Percentiles rank a stretch among this genome's conserved stretches.
phyloP scores from a whole-genome alignment of 2,329 filamentous ascomycete genomes.

The Talaromyces islandicus region DNA sequence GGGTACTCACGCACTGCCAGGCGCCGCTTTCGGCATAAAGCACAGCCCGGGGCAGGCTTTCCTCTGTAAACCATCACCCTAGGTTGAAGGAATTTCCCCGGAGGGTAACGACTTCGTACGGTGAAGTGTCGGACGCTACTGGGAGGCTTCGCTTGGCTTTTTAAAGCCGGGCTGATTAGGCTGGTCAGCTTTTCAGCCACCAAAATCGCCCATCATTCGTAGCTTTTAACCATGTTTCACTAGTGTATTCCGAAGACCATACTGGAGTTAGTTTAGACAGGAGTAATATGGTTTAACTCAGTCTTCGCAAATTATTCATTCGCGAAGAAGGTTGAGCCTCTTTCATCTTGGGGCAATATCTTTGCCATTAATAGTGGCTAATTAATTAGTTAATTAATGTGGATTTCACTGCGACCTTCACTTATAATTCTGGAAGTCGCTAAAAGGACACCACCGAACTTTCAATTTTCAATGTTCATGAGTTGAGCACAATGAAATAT shows the following conservation, averaged over 20 bases:
- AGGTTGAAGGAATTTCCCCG: not conserved
- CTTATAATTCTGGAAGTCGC: too few relatives aligned
- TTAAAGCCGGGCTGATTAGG: not conserved
- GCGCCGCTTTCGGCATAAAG: slow-evolving; percentile 11
- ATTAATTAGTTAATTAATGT: too few relatives aligned
- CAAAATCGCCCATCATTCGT: not conserved
- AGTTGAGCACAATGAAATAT: not conserved
- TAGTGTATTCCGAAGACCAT: not conserved
- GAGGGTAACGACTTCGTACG: slow-evolving; percentile 14
- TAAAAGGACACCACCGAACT: not conserved
- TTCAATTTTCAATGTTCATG: not conserved
- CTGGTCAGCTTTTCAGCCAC: not conserved
- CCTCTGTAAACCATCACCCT: slow-evolving; percentile 7
- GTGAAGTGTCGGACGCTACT: not conserved
- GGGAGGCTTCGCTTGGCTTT: not conserved
- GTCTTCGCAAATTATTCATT: too few relatives aligned
- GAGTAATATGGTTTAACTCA: too few relatives aligned
- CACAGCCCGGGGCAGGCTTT: slow-evolving; percentile 12
- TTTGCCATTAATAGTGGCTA: too few relatives aligned
- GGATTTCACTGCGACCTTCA: too few relatives aligned
- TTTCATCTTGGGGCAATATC: too few relatives aligned
- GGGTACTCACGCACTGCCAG: slow-evolving; percentile 8
- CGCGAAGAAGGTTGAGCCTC: too few relatives aligned
- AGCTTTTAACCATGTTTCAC: not conserved
- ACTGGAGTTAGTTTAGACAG: not conserved